Evolutionary conservation across 176 grass and related monocot genomes (phyloP), one percentile per base, ranked within the genome.

Genomic region (Ampelocalamus luodianensis): DNA sequence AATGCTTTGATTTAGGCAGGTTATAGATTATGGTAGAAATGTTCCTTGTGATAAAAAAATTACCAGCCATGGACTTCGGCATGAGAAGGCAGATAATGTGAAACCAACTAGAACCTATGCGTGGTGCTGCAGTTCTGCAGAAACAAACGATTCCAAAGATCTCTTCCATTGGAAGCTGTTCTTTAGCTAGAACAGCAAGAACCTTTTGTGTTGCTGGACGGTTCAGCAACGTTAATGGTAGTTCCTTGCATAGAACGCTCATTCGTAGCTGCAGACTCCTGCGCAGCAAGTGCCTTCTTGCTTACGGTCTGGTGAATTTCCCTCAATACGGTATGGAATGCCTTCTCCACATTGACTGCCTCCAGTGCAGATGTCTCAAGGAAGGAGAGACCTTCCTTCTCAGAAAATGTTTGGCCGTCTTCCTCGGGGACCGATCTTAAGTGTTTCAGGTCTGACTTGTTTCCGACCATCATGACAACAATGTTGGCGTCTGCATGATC

Each of bases 301-400:
- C 83, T 94, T 8, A 94, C 84, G 26, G 79, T 94, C 64, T 94
- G 89, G 38, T 91, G 89, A 72, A 94, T 94, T 87, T 89, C 92
- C 8, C 86, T 84, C 49, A 89, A 14, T 45, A 89, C 56, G 12
- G 86, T 89, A 11, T 91, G 92, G 32, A 91, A 91, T 5, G 92
- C 92, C 80, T 84, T 94, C 86, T 94, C 89, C 32, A 94, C 72
- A 49, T 91, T 94, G 72, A 81, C 4, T 6, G 92, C 89, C 67
- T 91, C 89, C 79, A 91, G 29, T 7, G 92, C 89, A 29, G 92
- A 94, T 8, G 92, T 94, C 85, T 94, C 92, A 16, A 91, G 83
- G 71, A 87, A 94, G 37, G 92, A 89, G 6, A 91, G 76, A 27
- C 76, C 76, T 82, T 94, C 89, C 59, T 74, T 81, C 83, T 94